Conservation (phyloP, 2,329 filamentous ascomycete genomes). For the Ustulina deusta region DNA sequence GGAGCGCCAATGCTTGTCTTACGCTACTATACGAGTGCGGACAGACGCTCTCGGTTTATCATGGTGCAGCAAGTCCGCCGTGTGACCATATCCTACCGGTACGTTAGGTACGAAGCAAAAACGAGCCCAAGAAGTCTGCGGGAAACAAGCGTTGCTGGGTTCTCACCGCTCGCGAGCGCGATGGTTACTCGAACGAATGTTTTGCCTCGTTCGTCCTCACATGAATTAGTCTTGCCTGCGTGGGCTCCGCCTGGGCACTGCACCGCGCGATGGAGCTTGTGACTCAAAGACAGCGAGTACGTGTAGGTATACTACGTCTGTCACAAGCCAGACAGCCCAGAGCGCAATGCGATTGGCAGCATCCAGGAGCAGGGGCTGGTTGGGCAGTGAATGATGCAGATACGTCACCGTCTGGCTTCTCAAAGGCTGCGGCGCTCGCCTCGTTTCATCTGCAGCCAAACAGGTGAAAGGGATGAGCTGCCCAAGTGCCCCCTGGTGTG, state of each 20-base stretch:
- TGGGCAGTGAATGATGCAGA: slow-evolving; percentile 4
- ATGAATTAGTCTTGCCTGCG: not conserved
- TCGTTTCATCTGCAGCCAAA: slow-evolving; percentile 30
- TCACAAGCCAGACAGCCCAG: slow-evolving; percentile 5
- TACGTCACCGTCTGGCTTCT: slow-evolving; percentile 13
- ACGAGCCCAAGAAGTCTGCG: not conserved
- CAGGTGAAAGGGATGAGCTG: slow-evolving; percentile 24
- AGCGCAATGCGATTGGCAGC: not conserved
- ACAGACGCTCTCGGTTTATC: slow-evolving; percentile 4
- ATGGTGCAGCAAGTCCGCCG: slow-evolving; percentile 6
- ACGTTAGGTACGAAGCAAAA: not conserved
- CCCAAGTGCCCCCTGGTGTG: not conserved
- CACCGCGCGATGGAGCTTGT: slow-evolving; percentile 3
- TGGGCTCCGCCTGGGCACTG: not conserved
- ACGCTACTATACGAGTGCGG: not conserved
- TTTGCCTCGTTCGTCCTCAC: not conserved
- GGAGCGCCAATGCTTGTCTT: not conserved
- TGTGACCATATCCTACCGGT: not conserved
- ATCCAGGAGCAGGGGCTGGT: not conserved
- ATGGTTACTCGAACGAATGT: not conserved
- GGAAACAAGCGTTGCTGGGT: not conserved
- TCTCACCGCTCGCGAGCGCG: not conserved
- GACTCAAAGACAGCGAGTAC: slow-evolving; percentile 17
- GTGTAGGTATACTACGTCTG: not conserved
- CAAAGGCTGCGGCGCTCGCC: slow-evolving; percentile 18